Percentiles rank a stretch among this genome's conserved stretches.
phyloP scores from a whole-genome alignment of 2,329 filamentous ascomycete genomes.

The Penicillium sp. region DNA sequence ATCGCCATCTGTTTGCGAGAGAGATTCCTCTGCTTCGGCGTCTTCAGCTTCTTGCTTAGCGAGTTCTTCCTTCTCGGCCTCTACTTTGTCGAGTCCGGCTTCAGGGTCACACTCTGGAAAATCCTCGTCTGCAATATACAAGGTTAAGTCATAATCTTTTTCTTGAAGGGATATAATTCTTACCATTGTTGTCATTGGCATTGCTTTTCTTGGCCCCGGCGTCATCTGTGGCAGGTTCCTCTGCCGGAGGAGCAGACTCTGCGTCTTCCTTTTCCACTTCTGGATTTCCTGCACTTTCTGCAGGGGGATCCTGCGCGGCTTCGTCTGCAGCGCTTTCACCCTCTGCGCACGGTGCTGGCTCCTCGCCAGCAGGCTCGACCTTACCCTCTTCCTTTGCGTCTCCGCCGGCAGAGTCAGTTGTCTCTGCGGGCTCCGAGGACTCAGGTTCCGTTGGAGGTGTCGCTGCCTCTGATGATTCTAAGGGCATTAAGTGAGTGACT shows the following conservation, averaged over 20 bases:
- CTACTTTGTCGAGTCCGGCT: conserved; percentile 35
- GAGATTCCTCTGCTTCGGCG: conserved; percentile 31
- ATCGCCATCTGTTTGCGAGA: conserved; percentile 16
- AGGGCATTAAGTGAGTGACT: conserved; percentile 17
- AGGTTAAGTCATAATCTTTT: conserved; percentile 2
- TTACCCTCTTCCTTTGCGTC: conserved; percentile 30
- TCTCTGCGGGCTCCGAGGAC: conserved; percentile 24
- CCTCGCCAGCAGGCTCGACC: conserved; percentile 24
- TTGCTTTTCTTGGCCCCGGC: conserved; percentile 3
- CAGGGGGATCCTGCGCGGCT: conserved; percentile 17
- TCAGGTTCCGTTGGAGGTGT: conserved; percentile 31
- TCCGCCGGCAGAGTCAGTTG: conserved; percentile 23
- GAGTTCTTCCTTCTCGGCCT: conserved; percentile 39
- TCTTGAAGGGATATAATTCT: not conserved
- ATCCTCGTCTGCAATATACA: conserved; percentile 32
- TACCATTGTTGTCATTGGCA: conserved; percentile 28
- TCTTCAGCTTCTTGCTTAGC: conserved; percentile 39
- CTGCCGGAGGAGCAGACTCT: conserved; percentile 14
- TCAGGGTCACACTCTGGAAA: conserved; percentile 39
- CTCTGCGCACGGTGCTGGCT: conserved; percentile 22
- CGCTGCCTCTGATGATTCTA: conserved; percentile 33
- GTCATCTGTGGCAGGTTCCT: conserved; percentile 16
- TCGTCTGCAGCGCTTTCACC: conserved; percentile 17
- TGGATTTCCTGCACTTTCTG: conserved; percentile 21
- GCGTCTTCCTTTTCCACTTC: conserved; percentile 23